These are phyloP conservation scores for Scheffersomyces lignicola DNA, from an alignment of 1,139 yeast genomes.

Conservation along the genomic window DNA sequence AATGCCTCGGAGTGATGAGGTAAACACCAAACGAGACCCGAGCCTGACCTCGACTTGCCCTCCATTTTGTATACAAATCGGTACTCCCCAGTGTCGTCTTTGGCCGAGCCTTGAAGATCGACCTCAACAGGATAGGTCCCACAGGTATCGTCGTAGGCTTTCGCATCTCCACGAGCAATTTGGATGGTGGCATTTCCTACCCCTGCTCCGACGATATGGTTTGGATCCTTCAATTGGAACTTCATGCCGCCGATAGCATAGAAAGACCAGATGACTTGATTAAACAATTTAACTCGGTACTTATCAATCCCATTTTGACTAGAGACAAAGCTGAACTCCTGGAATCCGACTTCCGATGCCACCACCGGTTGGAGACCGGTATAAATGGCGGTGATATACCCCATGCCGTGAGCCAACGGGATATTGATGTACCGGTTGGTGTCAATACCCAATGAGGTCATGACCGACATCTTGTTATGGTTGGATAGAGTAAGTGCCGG, in stretches of 20 bases:
- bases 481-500: slow-evolving; percentile 47
- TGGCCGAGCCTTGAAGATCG: slow-evolving; percentile 26
- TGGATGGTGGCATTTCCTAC: slow-evolving; percentile 40
- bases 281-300: slow-evolving; percentile 41
- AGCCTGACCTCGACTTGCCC: slow-evolving; percentile 55
- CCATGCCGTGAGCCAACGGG: slow-evolving; percentile 72
- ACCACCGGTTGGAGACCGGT: slow-evolving; percentile 58
- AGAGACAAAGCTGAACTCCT: slow-evolving; percentile 30
- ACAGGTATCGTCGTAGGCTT: slow-evolving; percentile 54
- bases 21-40: slow-evolving; percentile 61
- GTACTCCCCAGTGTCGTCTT: slow-evolving; percentile 40
- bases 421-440: slow-evolving; percentile 32
- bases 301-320: slow-evolving; percentile 42
- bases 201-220: slow-evolving; percentile 47
- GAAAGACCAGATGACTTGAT: slow-evolving; percentile 44
- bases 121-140: slow-evolving; percentile 42
- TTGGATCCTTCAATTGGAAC: slow-evolving; percentile 49
- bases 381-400: slow-evolving; percentile 69
- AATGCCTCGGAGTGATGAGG: slow-evolving; percentile 71
- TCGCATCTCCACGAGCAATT: slow-evolving; percentile 44
- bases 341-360: slow-evolving; percentile 65
- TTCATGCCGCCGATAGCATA: slow-evolving; percentile 37
- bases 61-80: slow-evolving; percentile 50
- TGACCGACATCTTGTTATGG: slow-evolving; percentile 57
- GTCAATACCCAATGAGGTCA: slow-evolving; percentile 41